Percentiles rank a stretch among this genome's conserved stretches.
These are phyloP conservation scores for Dryas alaskensis DNA, from an alignment of 306 rosid species.

Conservation along the genomic window DNA sequence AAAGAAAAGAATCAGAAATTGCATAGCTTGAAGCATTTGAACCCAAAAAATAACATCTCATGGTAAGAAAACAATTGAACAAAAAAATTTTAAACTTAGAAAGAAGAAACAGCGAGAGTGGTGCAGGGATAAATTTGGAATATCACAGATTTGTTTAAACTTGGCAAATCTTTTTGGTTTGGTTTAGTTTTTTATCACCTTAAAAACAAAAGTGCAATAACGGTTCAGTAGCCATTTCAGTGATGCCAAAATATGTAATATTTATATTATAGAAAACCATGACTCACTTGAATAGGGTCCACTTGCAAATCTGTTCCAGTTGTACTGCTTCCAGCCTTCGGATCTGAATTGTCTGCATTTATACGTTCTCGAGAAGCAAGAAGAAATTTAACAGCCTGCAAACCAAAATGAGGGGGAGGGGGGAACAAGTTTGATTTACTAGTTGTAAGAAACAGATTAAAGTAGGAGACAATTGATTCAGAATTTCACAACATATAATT, in stretches of 20 bases:
- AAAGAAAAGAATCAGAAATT: constrained; percentile 10
- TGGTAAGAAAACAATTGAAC: neutral
- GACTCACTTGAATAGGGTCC: constrained; percentile 81
- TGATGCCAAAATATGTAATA: constrained; percentile 8
- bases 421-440: constrained; percentile 10
- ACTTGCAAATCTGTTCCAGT: constrained; percentile 40
- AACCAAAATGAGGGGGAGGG: constrained; percentile 11
- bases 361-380: constrained; percentile 50
- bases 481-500: neutral
- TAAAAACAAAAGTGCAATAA: neutral
- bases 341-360: constrained; percentile 29
- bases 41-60: neutral
- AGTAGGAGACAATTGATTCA: neutral
- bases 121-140: neutral
- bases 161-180: neutral
- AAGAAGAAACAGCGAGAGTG: neutral
- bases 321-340: constrained; percentile 37
- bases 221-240: neutral
- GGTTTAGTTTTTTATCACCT: neutral
- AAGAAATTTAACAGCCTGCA: constrained; percentile 81
- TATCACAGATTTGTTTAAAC: neutral
- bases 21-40: constrained; percentile 11
- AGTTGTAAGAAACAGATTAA: constrained; percentile 4
- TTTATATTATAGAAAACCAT: constrained; percentile 10
- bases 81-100: neutral